These are phyloP conservation scores for Ceratocystis variospora DNA, from an alignment of 2,329 filamentous ascomycete genomes.

Conservation along the genomic window DNA sequence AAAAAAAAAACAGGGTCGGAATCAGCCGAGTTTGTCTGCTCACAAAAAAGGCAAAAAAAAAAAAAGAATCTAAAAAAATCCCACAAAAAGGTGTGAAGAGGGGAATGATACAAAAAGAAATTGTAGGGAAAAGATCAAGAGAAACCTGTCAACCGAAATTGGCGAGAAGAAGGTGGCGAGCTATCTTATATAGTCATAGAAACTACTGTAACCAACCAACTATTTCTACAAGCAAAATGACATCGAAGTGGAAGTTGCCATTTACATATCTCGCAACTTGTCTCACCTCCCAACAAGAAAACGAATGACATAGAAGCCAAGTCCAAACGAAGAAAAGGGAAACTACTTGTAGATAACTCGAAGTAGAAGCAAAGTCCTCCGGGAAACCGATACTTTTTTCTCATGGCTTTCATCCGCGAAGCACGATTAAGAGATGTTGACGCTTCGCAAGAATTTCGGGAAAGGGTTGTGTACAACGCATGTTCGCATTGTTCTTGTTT, in stretches of 20 bases:
- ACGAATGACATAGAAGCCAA: neutral
- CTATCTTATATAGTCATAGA: neutral
- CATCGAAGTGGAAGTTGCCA: neutral
- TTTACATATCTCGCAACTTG: neutral
- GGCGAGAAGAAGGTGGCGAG: neutral
- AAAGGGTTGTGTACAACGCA: neutral
- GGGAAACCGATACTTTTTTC: neutral
- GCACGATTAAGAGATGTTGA: neutral
- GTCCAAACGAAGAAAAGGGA: neutral
- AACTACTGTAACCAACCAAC: neutral
- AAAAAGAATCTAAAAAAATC: slow-evolving; percentile 9
- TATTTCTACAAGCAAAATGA: neutral
- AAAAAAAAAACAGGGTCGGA: slow-evolving; percentile 9
- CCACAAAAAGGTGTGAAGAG: slow-evolving; percentile 4
- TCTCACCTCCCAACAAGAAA: neutral
- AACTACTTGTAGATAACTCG: neutral
- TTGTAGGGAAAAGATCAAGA: neutral
- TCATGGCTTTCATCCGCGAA: neutral
- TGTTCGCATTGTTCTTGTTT: neutral
- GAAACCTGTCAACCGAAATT: neutral
- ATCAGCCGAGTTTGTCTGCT: slow-evolving; percentile 10
- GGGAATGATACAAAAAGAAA: neutral
- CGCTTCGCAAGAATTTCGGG: neutral
- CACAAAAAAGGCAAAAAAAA: neutral
- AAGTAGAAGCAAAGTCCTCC: neutral